Evolutionary conservation across 345 rosid genomes (phyloP).

Genomic region (Salix udensis): DNA sequence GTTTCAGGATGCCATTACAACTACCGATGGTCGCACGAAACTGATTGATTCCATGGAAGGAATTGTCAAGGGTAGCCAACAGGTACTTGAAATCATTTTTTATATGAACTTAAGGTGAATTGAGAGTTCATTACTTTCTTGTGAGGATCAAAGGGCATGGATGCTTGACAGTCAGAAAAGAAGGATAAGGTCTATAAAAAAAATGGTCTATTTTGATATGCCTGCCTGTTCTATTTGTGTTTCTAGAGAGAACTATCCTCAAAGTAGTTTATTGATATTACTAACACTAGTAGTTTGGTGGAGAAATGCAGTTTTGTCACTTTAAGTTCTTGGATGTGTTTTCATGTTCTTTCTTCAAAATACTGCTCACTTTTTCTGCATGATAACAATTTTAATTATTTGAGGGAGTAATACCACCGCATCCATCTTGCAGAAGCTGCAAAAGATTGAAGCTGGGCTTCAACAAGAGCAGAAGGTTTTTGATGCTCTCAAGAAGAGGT

Average conservation of each 20-base stretch:
- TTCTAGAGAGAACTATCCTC: neutral
- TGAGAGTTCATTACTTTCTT: neutral
- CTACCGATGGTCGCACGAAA: slow-evolving; percentile 57
- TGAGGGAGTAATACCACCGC: slow-evolving; percentile 2
- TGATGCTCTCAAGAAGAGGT: slow-evolving; percentile 53
- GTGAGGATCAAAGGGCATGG: neutral
- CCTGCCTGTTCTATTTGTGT: too few relatives aligned
- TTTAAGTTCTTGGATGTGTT: neutral
- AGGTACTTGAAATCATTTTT: slow-evolving; percentile 37
- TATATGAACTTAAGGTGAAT: neutral
- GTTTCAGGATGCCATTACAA: slow-evolving; percentile 78
- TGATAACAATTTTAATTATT: slow-evolving; percentile 6
- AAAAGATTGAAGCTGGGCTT: slow-evolving; percentile 52
- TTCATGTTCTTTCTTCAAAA: neutral
- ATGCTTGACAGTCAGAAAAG: too few relatives aligned
- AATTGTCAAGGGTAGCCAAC: slow-evolving; percentile 74
- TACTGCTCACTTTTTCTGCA: neutral
- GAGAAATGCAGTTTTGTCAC: neutral
- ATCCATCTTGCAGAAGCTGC: slow-evolving; percentile 57
- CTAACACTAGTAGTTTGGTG: neutral
- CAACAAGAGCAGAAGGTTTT: slow-evolving; percentile 61
- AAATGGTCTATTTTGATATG: too few relatives aligned
- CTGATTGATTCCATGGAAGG: slow-evolving; percentile 78
- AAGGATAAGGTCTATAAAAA: too few relatives aligned
- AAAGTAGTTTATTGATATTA: neutral